Evolutionary conservation across 2,329 filamentous ascomycete species (phyloP).

Genomic region (Colletotrichum costaricense): DNA sequence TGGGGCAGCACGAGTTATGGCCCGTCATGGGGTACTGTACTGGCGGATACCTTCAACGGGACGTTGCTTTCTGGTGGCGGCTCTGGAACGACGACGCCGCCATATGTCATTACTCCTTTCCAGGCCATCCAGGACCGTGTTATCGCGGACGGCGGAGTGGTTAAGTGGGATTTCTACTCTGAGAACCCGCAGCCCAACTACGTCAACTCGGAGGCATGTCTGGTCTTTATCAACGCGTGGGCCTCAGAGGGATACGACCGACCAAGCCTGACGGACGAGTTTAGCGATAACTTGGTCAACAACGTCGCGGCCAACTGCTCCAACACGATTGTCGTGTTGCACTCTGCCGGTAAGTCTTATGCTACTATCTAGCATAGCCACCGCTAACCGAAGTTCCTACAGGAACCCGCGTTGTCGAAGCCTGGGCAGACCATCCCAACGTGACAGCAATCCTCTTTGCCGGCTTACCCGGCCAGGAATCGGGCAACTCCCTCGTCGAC

Average conservation of each 20-base stretch:
- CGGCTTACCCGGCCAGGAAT: slow-evolving; percentile 66
- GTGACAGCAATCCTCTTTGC: slow-evolving; percentile 66
- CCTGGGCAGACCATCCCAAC: slow-evolving; percentile 62
- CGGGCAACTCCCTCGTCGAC: slow-evolving; percentile 58
- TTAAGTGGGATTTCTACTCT: slow-evolving; percentile 70
- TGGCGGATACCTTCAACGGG: slow-evolving; percentile 44
- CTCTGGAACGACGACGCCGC: slow-evolving; percentile 49
- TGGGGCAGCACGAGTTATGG: slow-evolving; percentile 2
- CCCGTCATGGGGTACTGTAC: neutral
- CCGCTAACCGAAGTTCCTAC: neutral
- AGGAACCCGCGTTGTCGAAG: slow-evolving; percentile 54
- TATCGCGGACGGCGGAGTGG: slow-evolving; percentile 64
- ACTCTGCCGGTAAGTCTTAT: slow-evolving; percentile 66
- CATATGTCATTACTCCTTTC: slow-evolving; percentile 62
- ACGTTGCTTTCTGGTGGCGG: slow-evolving; percentile 53
- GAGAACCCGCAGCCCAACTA: slow-evolving; percentile 49
- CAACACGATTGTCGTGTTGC: slow-evolving; percentile 73
- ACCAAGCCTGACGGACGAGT: slow-evolving; percentile 70
- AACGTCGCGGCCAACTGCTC: slow-evolving; percentile 68
- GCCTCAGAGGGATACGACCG: slow-evolving; percentile 78
- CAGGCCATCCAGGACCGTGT: slow-evolving; percentile 65
- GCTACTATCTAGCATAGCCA: neutral
- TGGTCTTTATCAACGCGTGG: slow-evolving; percentile 75
- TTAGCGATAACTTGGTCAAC: slow-evolving; percentile 66
- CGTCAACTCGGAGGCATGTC: slow-evolving; percentile 71